phyloP scores from a whole-genome alignment of 768 basidiomycete genomes.

The Calocera cornea region DNA sequence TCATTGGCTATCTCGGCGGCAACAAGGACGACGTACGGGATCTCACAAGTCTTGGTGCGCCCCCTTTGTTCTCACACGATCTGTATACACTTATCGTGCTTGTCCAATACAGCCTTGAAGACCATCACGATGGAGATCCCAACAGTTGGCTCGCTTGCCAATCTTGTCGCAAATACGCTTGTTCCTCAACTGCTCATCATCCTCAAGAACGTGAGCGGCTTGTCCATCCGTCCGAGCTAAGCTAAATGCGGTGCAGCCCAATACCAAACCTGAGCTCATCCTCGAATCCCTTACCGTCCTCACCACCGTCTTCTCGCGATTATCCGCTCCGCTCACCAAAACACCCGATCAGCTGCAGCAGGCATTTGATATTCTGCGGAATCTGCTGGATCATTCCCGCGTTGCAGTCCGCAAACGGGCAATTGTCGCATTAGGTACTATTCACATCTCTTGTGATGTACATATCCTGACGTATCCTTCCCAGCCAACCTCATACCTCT shows the following conservation, averaged over 20 bases:
- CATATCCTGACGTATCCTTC: not conserved
- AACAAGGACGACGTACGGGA: conserved; percentile 89
- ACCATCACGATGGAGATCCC: conserved; percentile 88
- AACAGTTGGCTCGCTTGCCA: conserved; percentile 63
- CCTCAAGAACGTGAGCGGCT: conserved; percentile 48
- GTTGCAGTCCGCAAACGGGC: conserved; percentile 87
- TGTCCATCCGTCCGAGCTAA: not conserved
- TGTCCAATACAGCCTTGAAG: conserved; percentile 54
- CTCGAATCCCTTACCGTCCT: conserved; percentile 75
- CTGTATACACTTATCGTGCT: not conserved
- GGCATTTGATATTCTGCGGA: conserved; percentile 54
- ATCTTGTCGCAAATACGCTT: conserved; percentile 67
- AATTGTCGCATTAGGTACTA: conserved; percentile 49
- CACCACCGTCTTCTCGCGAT: conserved; percentile 18
- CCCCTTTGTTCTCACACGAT: not conserved
- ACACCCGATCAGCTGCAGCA: conserved; percentile 59
- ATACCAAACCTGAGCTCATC: conserved; percentile 64
- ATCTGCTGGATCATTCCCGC: conserved; percentile 57
- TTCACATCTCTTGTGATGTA: not conserved
- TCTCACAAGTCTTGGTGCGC: conserved; percentile 78
- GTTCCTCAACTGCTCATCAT: conserved; percentile 72
- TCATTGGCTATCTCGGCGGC: conserved; percentile 72
- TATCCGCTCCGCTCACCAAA: conserved; percentile 70
- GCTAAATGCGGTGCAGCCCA: conserved; percentile 31
- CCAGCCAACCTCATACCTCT: conserved; percentile 66